Base-by-base conservation (phyloP, 768 basidiomycete genomes). In the Cystofilobasidium macerans region DNA sequence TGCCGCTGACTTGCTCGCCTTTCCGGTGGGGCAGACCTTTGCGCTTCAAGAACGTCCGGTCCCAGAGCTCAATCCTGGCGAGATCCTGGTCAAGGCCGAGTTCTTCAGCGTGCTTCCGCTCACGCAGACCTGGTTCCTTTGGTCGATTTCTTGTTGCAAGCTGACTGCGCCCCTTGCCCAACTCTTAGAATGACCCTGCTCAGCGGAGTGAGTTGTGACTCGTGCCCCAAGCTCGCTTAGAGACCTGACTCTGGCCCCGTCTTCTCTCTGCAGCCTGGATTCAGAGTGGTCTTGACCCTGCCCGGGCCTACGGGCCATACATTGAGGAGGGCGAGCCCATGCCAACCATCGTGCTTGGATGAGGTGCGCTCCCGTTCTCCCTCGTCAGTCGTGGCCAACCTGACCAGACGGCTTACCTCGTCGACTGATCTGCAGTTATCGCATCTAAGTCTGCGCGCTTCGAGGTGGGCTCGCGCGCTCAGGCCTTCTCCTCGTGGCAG, bases 11-110 rank as follows among this genome's bases (percentile, higher is more conserved):
- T 54, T 32, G 5, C 28, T 54, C 16, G 4, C 11, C n/a, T 16
- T 26, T 8, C 48, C 16, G 16, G 14, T 18, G 3, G 14, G 16
- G 42, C 42, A 51, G 48, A 70, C 70, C 16, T 73, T 73, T 63
- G 42, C 36, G 22, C 56, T 70, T 42, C 63, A 69, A 57, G 66
- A 62, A 8, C 42, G 42, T 22, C 58, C 43, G 9, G 20, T 71
- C n/a, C 69, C 70, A 7, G 68, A 70, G 24, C 69, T 74, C 32
- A 67, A 72, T 42, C 69, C 70, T 36, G 72, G 71, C 18, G 42
- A 75, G 57, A 62, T 76, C 56, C 65, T 74, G 36, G 42, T 75
- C 69, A 70, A 74, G 68, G 33, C 64, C 22, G 53, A 57, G 35
- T 71, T 69, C 42, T 26, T 75, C 30, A 70, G n/a, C 48, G 48